Evolutionary conservation across 2,329 filamentous ascomycete species (phyloP).

Genomic region (Niveomyces coronatus): DNA sequence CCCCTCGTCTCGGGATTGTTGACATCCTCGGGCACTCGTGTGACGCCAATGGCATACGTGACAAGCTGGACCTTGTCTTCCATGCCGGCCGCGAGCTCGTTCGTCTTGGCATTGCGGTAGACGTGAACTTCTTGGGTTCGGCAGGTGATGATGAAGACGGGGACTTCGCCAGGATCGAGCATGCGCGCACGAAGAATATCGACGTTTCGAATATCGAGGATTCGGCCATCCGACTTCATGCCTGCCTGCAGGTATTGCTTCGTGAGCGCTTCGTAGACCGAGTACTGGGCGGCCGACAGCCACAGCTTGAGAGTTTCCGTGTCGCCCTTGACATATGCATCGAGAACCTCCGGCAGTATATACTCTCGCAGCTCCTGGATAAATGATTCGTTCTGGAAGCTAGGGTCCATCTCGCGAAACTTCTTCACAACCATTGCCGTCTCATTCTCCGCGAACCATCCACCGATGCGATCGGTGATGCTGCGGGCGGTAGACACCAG

Average conservation of each 20-base stretch:
- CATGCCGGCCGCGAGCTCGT: constrained; percentile 88
- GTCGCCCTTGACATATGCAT: constrained; percentile 97
- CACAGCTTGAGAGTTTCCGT: constrained; percentile 83
- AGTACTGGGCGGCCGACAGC: constrained; percentile 93
- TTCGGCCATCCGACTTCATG: constrained; percentile 87
- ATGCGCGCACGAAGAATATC: constrained; percentile 76
- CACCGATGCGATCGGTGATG: constrained; percentile 84
- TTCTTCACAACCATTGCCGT: constrained; percentile 97
- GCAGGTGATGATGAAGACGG: constrained; percentile 95
- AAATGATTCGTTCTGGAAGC: constrained; percentile 92
- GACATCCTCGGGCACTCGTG: constrained; percentile 86
- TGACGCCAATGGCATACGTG: constrained; percentile 95
- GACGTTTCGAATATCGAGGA: constrained; percentile 89
- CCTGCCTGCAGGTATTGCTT: constrained; percentile 93
- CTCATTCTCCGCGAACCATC: constrained; percentile 98
- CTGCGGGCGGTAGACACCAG: constrained; percentile 85
- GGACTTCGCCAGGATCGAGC: constrained; percentile 76
- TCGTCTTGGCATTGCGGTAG: constrained; percentile 84
- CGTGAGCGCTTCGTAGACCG: constrained; percentile 91
- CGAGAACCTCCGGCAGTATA: constrained; percentile 91
- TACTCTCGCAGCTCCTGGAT: constrained; percentile 93
- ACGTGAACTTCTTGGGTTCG: constrained; percentile 96
- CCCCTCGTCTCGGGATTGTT: constrained; percentile 94
- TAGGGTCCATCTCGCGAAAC: constrained; percentile 90
- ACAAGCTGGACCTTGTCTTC: constrained; percentile 98